Base-by-base conservation (phyloP, 495 filamentous ascomycete species). In the Tricharina praecox region DNA sequence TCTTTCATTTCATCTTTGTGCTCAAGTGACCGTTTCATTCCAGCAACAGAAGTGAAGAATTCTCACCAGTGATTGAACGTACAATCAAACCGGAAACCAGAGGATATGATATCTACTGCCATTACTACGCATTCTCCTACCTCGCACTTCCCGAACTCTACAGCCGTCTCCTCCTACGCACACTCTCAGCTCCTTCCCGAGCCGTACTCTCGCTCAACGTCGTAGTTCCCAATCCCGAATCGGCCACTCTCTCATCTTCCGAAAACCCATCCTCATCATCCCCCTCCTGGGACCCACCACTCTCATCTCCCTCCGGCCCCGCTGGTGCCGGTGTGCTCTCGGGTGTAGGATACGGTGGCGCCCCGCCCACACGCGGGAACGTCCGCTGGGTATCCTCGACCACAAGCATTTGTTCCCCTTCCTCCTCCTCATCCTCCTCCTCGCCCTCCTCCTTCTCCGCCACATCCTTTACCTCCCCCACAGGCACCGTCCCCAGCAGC, bases 401-500 rank as follows among this genome's bases (percentile, higher is more conserved):
- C n/a, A n/a, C n/a, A 32, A 7, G 28, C 28, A 32, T 7, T 32
- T 7, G 28, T n/a, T n/a, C n/a, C n/a, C n/a, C n/a, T n/a, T n/a
- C n/a, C n/a, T n/a, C n/a, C n/a, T n/a, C n/a, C n/a, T n/a, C n/a
- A n/a, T n/a, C n/a, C n/a, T n/a, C n/a, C n/a, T n/a, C n/a, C n/a
- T n/a, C n/a, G n/a, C n/a, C 50, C 28, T 24, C 37, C 23, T 47
- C 48, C n/a, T 21, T 19, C 24, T 44, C 41, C 47, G 36, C 13
- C 48, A 45, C 30, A 50, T 58, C 47, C 52, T 48, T 16, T 40
- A 38, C 2, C 35, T 35, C 13, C 23, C 24, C 18, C 43, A n/a
- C 30, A 24, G 26, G 5, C 44, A 13, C n/a, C 28, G 41, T 8
- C 49, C 41, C 30, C 39, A 25, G 35, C 51, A n/a, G 13, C 25